These are phyloP conservation scores for Tilletia horrida DNA, from an alignment of 1,284 basidiomycete genomes.

Conservation along the genomic window DNA sequence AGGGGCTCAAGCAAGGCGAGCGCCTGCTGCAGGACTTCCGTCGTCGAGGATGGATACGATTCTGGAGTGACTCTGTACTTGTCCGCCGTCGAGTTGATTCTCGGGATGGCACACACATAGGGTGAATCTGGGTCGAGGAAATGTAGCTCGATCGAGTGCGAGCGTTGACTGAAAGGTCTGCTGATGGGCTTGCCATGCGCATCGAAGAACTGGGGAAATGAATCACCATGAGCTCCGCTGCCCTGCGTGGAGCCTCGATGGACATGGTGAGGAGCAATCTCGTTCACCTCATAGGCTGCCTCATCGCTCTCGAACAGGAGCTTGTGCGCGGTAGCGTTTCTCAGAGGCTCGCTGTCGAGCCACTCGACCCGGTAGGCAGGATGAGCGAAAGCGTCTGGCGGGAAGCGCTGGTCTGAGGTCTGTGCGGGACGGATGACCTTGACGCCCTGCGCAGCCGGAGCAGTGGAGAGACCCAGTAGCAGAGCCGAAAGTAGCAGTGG, in stretches of 20 bases:
- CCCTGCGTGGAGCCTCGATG: background rate
- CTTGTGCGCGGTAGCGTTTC: background rate
- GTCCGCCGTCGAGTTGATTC: slow-evolving; percentile 1
- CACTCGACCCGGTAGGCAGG: slow-evolving; percentile 14
- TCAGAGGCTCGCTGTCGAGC: slow-evolving; percentile 8
- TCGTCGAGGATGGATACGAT: background rate
- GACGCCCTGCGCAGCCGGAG: background rate
- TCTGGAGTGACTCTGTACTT: background rate
- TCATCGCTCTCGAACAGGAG: slow-evolving; percentile 8
- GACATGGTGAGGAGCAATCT: background rate
- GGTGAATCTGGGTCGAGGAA: slow-evolving; percentile 15
- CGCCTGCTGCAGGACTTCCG: slow-evolving; percentile 21
- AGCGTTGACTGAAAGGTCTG: background rate
- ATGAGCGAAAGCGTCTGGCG: slow-evolving; percentile 12
- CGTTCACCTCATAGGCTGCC: background rate
- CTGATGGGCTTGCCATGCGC: slow-evolving; percentile 1
- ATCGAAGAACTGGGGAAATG: background rate
- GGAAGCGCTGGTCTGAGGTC: slow-evolving; percentile 19
- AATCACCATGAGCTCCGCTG: background rate
- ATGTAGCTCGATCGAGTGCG: slow-evolving; percentile 12
- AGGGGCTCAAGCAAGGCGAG: slow-evolving; percentile 38
- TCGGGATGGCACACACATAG: background rate
- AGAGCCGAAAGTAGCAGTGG: background rate
- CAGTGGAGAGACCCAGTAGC: background rate
- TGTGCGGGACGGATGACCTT: slow-evolving; percentile 6